Conservation (phyloP, 2,329 filamentous ascomycete species). For the Aspergillaceae sp. region DNA sequence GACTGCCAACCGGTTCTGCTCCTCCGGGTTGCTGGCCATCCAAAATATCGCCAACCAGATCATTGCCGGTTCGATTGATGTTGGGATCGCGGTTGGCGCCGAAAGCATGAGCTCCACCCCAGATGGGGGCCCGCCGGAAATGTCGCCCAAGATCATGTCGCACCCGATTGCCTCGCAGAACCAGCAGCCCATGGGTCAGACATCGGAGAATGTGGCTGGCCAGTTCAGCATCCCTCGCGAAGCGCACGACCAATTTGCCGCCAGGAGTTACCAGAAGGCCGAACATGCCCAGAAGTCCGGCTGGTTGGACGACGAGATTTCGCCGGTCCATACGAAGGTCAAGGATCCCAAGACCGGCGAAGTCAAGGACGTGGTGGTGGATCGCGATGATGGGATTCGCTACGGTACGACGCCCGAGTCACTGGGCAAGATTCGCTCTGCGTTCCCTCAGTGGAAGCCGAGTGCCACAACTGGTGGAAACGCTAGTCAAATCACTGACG, state of each 20-base stretch:
- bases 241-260: slow-evolving; percentile 75
- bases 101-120: slow-evolving; percentile 90
- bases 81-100: slow-evolving; percentile 82
- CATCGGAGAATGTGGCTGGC: slow-evolving; percentile 87
- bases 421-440: slow-evolving; percentile 73
- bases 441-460: slow-evolving; percentile 66
- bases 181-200: slow-evolving; percentile 84
- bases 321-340: slow-evolving; percentile 69
- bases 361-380: slow-evolving; percentile 66
- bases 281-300: slow-evolving; percentile 70
- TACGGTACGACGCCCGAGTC: slow-evolving; percentile 73
- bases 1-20: slow-evolving; percentile 83
- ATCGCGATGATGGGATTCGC: slow-evolving; percentile 75
- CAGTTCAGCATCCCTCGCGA: slow-evolving; percentile 61
- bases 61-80: slow-evolving; percentile 76
- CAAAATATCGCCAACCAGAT: slow-evolving; percentile 92
- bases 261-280: slow-evolving; percentile 77
- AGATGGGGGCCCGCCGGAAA: slow-evolving; percentile 70
- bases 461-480: slow-evolving; percentile 89
- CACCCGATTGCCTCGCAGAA: slow-evolving; percentile 77
- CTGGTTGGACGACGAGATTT: slow-evolving; percentile 80
- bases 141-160: slow-evolving; percentile 68
- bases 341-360: slow-evolving; percentile 84
- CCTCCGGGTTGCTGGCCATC: slow-evolving; percentile 77
- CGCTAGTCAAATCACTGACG: slow-evolving; percentile 84